Base-by-base conservation (phyloP, 2,329 filamentous ascomycete species). In the Paraphaeosphaeria minitans region DNA sequence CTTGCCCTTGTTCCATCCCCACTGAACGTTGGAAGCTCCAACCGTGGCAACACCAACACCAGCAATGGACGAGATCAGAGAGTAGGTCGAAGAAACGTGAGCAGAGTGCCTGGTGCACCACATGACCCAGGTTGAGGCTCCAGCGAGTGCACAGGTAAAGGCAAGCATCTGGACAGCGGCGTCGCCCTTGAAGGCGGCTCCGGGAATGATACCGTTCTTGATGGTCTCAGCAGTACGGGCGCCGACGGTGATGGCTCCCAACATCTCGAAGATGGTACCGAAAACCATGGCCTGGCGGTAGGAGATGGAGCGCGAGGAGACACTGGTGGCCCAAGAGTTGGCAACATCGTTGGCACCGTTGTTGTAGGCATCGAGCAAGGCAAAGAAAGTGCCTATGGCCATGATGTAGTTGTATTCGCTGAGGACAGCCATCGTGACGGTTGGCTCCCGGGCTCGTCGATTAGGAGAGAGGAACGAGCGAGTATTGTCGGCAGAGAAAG, bases 301-400 rank as follows among this genome's bases (percentile, higher is more conserved):
- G 2, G 87, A 82, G 70, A 92, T 82, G 65, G 90, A 93, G 55
- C 90, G 81, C n/a, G 90, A 93, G 21, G 90, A 93, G 59, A 93
- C 90, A 69, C 86, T 89, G 67, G 91, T 93, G 56, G 90, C 90
- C 88, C 89, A 93, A 52, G 90, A 81, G 79, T 94, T 94, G 72
- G 91, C 90, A 57, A 94, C 90, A 89, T 93, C 91, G 77, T 93
- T 91, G 69, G 89, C 89, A 75, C 89, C 89, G 75, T 91, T 92
- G 83, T 92, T 92, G 83, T 82, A 91, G 61, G 89, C 89, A 78
- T 92, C 89, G 50, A 92, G 85, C 76, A 91, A 77, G 79, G 89
- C 89, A 83, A 92, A 91, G 69, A 88, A 79, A 27, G 88, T 91
- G 85, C 89, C 89, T 66, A 92, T 88, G 80, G 81, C 89, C 74